Evolutionary conservation across 2,329 filamentous ascomycete species (phyloP).

Genomic region (Periconia digitata): DNA sequence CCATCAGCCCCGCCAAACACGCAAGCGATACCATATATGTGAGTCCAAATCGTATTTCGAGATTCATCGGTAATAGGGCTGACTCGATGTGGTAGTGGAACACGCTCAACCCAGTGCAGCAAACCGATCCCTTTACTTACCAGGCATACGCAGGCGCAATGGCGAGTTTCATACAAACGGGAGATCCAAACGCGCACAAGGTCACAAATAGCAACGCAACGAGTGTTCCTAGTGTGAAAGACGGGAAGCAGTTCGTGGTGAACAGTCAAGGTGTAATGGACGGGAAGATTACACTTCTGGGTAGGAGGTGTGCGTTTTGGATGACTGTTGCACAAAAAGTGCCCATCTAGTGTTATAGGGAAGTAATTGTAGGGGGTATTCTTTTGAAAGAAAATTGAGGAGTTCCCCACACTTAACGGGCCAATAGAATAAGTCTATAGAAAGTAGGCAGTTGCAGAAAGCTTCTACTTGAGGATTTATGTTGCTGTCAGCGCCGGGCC

Average conservation of each 20-base stretch:
- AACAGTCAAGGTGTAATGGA: constrained; percentile 48
- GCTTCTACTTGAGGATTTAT: too few species aligned
- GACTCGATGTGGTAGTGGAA: constrained; percentile 51
- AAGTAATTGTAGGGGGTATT: too few species aligned
- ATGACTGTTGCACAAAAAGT: constrained; percentile 48
- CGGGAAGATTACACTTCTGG: constrained; percentile 43
- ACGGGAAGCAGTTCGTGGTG: constrained; percentile 56
- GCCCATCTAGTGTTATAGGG: constrained; percentile 40
- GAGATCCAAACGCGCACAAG: constrained; percentile 61
- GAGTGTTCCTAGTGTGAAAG: constrained; percentile 50
- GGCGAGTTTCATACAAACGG: constrained; percentile 62
- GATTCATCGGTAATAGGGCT: neutral
- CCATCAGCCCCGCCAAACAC: constrained; percentile 61
- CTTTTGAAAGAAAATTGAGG: too few species aligned
- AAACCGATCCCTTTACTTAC: constrained; percentile 57
- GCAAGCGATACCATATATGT: constrained; percentile 61
- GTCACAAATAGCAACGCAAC: constrained; percentile 49
- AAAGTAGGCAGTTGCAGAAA: too few species aligned
- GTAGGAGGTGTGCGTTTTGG: constrained; percentile 59
- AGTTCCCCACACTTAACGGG: too few species aligned
- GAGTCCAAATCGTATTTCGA: constrained; percentile 19
- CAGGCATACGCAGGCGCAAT: constrained; percentile 61
- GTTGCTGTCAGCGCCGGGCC: too few species aligned
- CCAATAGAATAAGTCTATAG: too few species aligned
- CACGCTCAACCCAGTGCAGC: constrained; percentile 55